Evolutionary conservation across 2,329 filamentous ascomycete genomes (phyloP).

Genomic region (Beauveria rudraprayagi): DNA sequence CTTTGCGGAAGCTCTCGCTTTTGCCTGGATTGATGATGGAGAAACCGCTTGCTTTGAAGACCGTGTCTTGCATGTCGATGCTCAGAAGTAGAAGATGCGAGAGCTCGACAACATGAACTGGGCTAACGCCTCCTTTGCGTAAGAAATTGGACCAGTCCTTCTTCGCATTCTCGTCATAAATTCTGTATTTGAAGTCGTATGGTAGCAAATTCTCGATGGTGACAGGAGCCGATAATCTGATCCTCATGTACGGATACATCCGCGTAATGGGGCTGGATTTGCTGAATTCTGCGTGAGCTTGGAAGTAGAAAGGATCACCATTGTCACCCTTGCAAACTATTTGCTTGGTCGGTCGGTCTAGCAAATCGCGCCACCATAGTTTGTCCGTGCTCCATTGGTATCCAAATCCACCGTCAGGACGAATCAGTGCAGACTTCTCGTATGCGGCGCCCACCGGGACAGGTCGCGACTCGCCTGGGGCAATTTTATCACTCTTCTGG

Average conservation of each 20-base stretch:
- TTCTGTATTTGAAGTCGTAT: slow-evolving; percentile 98
- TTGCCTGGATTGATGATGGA: slow-evolving; percentile 90
- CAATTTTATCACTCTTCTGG: slow-evolving; percentile 95
- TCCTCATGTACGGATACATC: slow-evolving; percentile 87
- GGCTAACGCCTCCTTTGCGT: slow-evolving; percentile 91
- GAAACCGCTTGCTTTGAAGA: slow-evolving; percentile 92
- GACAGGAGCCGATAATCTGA: slow-evolving; percentile 85
- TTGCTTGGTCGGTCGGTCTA: slow-evolving; percentile 76
- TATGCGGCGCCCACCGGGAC: slow-evolving; percentile 88
- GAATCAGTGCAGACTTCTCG: slow-evolving; percentile 77
- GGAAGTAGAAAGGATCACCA: slow-evolving; percentile 92
- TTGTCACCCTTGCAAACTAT: slow-evolving; percentile 83
- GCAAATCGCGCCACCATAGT: slow-evolving; percentile 85
- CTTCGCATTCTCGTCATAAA: slow-evolving; percentile 97
- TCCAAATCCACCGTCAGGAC: slow-evolving; percentile 92
- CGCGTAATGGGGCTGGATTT: slow-evolving; percentile 74
- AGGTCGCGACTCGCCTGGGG: slow-evolving; percentile 81
- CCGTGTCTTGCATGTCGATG: slow-evolving; percentile 92
- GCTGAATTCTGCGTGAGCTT: slow-evolving; percentile 81
- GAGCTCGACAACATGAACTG: slow-evolving; percentile 92
- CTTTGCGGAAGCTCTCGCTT: slow-evolving; percentile 80
- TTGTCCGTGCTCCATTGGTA: slow-evolving; percentile 90
- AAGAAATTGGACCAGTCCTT: slow-evolving; percentile 99
- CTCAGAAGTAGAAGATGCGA: slow-evolving; percentile 89
- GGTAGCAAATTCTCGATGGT: slow-evolving; percentile 91